Conservation (phyloP, 176 grass and related monocot species). For the Avena insularis region DNA sequence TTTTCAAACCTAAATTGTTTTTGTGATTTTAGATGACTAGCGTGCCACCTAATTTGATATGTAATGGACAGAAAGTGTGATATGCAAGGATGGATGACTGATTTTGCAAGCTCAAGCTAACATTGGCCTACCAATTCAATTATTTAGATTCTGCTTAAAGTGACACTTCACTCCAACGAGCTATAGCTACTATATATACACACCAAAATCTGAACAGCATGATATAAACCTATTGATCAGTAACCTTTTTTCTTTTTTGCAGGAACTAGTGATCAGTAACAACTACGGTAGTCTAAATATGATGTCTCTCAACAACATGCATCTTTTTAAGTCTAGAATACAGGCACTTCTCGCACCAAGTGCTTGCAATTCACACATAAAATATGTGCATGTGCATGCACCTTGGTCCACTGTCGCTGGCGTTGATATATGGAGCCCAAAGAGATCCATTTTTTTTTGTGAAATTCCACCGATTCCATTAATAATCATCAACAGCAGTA, state of each 20-base stretch:
- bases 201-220: background rate
- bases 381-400: conserved; percentile 16
- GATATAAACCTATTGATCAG: background rate
- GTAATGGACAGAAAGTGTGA: background rate
- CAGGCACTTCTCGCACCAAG: background rate
- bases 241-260: background rate
- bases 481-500: too few species aligned
- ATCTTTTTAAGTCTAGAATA: background rate
- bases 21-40: background rate
- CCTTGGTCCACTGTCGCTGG: conserved; percentile 12
- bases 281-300: background rate
- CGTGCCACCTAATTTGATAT: conserved; percentile 19
- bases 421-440: background rate
- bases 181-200: background rate
- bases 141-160: background rate
- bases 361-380: conserved; percentile 1
- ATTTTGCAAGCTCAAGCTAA: conserved; percentile 16
- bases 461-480: too few species aligned
- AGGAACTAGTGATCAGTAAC: background rate
- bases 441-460: background rate
- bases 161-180: background rate
- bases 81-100: background rate
- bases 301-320: background rate
- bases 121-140: conserved; percentile 11
- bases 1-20: background rate